A percentile compares a stretch with the other conserved stretches of the same genome.
Conservation (phyloP, 345 rosid genomes). For the Schrenkiella parvula region DNA sequence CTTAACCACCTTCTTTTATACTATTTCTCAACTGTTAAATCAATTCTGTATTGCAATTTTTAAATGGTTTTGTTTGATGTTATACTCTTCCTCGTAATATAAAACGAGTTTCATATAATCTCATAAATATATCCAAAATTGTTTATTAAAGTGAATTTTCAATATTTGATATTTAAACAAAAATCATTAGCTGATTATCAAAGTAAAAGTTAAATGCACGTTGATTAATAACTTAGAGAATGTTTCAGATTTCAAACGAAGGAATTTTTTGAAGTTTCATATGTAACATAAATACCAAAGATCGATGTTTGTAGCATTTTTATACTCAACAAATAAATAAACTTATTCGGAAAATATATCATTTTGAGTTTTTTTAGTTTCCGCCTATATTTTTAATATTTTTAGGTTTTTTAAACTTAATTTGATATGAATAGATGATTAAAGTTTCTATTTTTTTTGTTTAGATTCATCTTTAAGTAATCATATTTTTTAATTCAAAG, state of each 20-base stretch:
- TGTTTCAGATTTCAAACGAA: too few species aligned
- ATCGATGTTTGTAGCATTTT: too few species aligned
- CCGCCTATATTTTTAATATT: too few species aligned
- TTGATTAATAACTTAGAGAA: background rate
- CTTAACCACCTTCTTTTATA: background rate
- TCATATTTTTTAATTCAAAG: too few species aligned
- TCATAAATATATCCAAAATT: background rate
- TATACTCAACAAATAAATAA: too few species aligned
- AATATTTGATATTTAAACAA: background rate
- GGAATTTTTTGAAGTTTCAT: background rate
- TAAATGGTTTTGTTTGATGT: background rate
- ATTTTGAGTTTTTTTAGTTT: too few species aligned
- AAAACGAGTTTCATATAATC: background rate
- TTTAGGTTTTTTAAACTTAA: too few species aligned
- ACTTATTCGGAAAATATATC: too few species aligned
- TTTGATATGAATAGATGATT: too few species aligned
- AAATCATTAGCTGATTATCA: background rate
- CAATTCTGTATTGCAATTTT: background rate
- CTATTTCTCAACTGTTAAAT: background rate
- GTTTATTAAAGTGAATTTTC: background rate
- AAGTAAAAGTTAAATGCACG: background rate
- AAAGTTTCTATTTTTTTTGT: too few species aligned
- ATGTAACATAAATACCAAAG: too few species aligned
- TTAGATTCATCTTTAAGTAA: too few species aligned
- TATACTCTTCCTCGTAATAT: background rate